Evolutionary conservation across 169 alveolate genomes (phyloP).

Genomic region (Cryptosporidium sp.): DNA sequence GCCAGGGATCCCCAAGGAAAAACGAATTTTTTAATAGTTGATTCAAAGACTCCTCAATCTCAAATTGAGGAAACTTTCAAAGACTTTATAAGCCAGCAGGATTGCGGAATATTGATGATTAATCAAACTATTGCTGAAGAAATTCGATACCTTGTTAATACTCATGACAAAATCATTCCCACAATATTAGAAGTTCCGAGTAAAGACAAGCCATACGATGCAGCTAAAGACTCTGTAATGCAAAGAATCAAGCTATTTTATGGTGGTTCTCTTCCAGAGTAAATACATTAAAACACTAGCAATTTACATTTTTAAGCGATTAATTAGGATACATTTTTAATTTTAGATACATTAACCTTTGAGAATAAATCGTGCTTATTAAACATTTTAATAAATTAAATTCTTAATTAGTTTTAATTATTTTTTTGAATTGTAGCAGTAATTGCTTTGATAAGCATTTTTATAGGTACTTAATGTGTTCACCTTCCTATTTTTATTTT

Average conservation of each 20-base stretch:
- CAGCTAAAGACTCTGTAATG: constrained; percentile 84
- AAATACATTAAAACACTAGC: background rate
- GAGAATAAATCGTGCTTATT: background rate
- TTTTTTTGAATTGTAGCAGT: background rate
- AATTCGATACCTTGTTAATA: constrained; percentile 84
- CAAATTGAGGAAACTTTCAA: constrained; percentile 85
- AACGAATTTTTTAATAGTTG: constrained; percentile 85
- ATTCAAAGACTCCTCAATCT: constrained; percentile 81
- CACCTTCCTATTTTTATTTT: constrained; percentile 3
- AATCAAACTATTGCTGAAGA: constrained; percentile 86
- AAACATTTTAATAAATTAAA: background rate
- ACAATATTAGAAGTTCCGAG: constrained; percentile 91
- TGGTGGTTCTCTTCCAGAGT: constrained; percentile 74
- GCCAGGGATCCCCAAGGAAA: constrained; percentile 87
- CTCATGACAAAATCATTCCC: constrained; percentile 86
- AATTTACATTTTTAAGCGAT: background rate
- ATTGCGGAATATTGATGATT: constrained; percentile 87
- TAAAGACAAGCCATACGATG: constrained; percentile 88
- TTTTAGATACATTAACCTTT: background rate
- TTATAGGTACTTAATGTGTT: background rate
- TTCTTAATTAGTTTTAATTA: background rate
- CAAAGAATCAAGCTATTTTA: constrained; percentile 72
- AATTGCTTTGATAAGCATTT: background rate
- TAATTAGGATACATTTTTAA: background rate
- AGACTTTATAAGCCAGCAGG: constrained; percentile 82